phyloP scores from a whole-genome alignment of 1,284 basidiomycete species.

The Apiotrichum veenhuisii region DNA sequence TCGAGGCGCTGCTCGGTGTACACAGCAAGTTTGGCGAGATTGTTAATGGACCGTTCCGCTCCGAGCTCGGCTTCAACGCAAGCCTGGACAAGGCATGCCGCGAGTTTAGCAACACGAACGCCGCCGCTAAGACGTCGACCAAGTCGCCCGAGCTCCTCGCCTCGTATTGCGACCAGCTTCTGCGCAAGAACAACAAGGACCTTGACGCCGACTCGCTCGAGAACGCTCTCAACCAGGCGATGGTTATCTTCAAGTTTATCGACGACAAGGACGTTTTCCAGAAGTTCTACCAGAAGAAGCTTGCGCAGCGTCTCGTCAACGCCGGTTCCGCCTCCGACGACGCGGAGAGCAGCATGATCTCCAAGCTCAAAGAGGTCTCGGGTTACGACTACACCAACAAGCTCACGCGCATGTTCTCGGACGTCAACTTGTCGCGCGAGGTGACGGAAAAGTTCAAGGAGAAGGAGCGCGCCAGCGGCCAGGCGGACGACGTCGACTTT shows the following conservation, averaged over 20 bases:
- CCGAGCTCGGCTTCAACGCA: conserved; percentile 91
- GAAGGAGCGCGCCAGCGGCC: conserved; percentile 69
- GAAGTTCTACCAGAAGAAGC: conserved; percentile 95
- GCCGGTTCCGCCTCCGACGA: conserved; percentile 93
- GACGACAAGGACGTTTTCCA: conserved; percentile 99
- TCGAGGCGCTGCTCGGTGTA: conserved; percentile 85
- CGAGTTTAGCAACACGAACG: conserved; percentile 93
- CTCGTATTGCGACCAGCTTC: conserved; percentile 84
- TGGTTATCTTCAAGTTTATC: conserved; percentile 98
- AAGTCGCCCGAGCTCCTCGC: conserved; percentile 93
- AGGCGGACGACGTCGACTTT: conserved; percentile 70
- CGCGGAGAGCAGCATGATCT: conserved; percentile 96
- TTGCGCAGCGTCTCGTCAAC: conserved; percentile 91
- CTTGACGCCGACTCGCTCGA: conserved; percentile 91
- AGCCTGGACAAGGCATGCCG: conserved; percentile 92
- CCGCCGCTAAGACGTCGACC: conserved; percentile 79
- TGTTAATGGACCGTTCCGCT: conserved; percentile 84
- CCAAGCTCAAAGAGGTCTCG: conserved; percentile 95
- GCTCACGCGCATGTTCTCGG: conserved; percentile 94
- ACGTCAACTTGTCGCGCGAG: conserved; percentile 94
- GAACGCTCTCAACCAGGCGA: conserved; percentile 82
- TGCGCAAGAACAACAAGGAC: conserved; percentile 91
- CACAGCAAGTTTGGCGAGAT: conserved; percentile 90
- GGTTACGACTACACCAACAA: conserved; percentile 99
- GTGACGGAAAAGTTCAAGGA: conserved; percentile 96